Base-by-base conservation (phyloP, 2,329 filamentous ascomycete species). In the Stachybotrys elegans region DNA sequence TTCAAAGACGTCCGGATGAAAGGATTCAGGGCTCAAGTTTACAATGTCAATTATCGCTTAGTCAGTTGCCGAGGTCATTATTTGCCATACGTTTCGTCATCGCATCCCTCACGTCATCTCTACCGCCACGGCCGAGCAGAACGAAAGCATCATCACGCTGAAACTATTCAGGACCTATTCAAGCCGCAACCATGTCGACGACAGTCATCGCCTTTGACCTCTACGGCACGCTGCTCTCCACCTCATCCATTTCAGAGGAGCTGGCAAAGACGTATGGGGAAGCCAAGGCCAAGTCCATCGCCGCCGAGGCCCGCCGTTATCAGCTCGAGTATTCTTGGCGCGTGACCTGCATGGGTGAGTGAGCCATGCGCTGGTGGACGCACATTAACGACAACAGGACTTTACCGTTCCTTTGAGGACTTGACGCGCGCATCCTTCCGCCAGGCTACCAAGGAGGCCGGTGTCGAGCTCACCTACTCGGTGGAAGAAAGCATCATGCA, bases 321-420 rank as follows among this genome's bases (percentile, higher is more conserved):
- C 86, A 90, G 61, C 69, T 90, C 8, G 86, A 89, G 62, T 91
- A 89, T 54, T 88, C 85, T 31, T 90, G 83, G 83, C 71, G 86
- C 42, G 65, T 84, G 51, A 89, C 83, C 56, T 83, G 79, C 70
- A 90, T 90, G 85, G 75, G 86, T 85, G 67, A 48, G 68, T 62
- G 36, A 21, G 16, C 19, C 22, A 36, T 13, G 9, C 21, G 38
- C n/a, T 23, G 38, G 16, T 14, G 16, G 20, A 25, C 17, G 38
- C 21, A 7, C 11, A 27, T 35, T 17, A 6, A 13, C 13, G 27
- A 13, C 17, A n/a, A 19, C 52, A 87, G 83, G 75, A 35, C 56
- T 70, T 43, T 62, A 63, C 41, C 48, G 49, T 5, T 43, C 58
- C 2, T 90, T 89, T 64, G 71, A 68, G 22, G 67, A 71, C n/a